Evolutionary conservation across 768 basidiomycete species (phyloP).

Genomic region (Lepiota brunneoincarnata): DNA sequence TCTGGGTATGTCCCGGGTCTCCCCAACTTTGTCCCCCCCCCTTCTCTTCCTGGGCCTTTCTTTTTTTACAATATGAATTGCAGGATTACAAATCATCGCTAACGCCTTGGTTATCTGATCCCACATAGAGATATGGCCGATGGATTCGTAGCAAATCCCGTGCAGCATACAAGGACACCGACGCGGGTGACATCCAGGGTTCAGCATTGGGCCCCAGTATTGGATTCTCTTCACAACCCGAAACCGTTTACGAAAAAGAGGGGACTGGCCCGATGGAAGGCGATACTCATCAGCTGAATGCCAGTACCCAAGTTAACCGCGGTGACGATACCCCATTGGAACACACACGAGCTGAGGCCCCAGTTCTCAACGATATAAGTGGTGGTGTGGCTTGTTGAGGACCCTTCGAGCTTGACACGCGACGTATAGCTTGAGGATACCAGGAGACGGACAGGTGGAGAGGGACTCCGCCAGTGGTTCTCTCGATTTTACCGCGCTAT

Average conservation of each 20-base stretch:
- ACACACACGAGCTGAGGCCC: too few relatives aligned
- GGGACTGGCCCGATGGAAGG: neutral
- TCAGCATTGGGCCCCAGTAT: slow-evolving; percentile 2
- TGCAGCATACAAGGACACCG: slow-evolving; percentile 40
- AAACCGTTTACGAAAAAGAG: slow-evolving; percentile 18
- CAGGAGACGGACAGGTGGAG: too few relatives aligned
- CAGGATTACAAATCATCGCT: too few relatives aligned
- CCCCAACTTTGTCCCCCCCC: neutral
- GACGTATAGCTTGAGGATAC: too few relatives aligned
- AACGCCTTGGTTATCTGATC: neutral
- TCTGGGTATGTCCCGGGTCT: slow-evolving; percentile 40
- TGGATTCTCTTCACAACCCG: slow-evolving; percentile 20
- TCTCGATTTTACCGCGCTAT: too few relatives aligned
- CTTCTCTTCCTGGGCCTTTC: neutral
- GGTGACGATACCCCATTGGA: too few relatives aligned
- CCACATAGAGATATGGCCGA: slow-evolving; percentile 45
- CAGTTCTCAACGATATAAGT: too few relatives aligned
- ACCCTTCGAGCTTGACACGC: too few relatives aligned
- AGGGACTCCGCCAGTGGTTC: too few relatives aligned
- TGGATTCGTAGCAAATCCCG: slow-evolving; percentile 44
- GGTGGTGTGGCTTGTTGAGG: too few relatives aligned
- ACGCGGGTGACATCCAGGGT: slow-evolving; percentile 11
- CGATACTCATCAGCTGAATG: neutral
- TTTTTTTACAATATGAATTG: too few relatives aligned
- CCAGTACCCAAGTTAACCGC: neutral